Evolutionary conservation across 1,284 basidiomycete species (phyloP).

Genomic region (Sutorius eximius): DNA sequence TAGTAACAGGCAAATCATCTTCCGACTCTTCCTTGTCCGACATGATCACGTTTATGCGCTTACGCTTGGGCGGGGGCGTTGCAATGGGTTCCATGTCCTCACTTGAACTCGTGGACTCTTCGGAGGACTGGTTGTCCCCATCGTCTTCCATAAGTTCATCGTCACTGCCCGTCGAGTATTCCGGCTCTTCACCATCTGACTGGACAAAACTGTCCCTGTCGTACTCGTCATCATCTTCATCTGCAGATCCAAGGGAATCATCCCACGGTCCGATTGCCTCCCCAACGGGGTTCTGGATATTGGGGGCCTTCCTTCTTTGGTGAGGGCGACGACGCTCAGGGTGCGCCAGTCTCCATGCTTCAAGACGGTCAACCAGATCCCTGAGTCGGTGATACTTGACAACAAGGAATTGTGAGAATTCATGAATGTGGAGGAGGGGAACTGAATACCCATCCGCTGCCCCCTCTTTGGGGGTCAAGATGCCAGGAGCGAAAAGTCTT

Average conservation of each 20-base stretch:
- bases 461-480: neutral
- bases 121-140: neutral
- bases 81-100: neutral
- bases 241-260: slow-evolving; percentile 11
- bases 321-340: slow-evolving; percentile 9
- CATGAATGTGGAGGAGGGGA: neutral
- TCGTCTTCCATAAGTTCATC: neutral
- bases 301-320: neutral
- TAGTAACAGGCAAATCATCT: neutral
- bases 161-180: neutral
- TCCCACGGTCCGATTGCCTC: slow-evolving; percentile 19
- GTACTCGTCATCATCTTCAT: slow-evolving; percentile 15
- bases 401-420: neutral
- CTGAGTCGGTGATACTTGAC: slow-evolving; percentile 10
- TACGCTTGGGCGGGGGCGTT: neutral
- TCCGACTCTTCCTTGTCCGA: slow-evolving; percentile 7
- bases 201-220: slow-evolving; percentile 13
- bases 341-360: slow-evolving; percentile 11
- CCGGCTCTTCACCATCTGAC: slow-evolving; percentile 6
- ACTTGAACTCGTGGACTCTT: neutral
- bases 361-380: slow-evolving; percentile 13
- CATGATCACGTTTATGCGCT: neutral
- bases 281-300: slow-evolving; percentile 18
- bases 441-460: slow-evolving; percentile 9
- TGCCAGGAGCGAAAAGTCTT: slow-evolving; percentile 8